Evolutionary conservation across 2,329 filamentous ascomycete genomes (phyloP).

Genomic region (Colletotrichum sp.): DNA sequence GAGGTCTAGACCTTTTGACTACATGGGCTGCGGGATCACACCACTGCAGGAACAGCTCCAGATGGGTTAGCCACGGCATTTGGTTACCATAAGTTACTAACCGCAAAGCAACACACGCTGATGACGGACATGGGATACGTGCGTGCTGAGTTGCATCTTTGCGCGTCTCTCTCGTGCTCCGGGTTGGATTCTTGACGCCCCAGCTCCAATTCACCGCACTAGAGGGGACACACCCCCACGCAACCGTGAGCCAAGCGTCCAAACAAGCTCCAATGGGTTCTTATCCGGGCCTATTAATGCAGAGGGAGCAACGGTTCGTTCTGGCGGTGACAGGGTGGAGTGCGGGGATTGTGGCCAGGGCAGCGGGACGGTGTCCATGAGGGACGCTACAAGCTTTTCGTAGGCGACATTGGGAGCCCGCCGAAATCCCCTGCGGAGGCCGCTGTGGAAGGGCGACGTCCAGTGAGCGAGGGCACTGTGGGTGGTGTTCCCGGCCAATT

Average conservation of each 20-base stretch:
- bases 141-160: not conserved
- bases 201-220: not conserved
- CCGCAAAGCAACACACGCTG: not conserved
- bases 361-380: not conserved
- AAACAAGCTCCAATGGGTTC: constrained; percentile 15
- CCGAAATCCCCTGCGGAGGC: not conserved
- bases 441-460: not conserved
- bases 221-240: constrained; percentile 3
- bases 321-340: constrained; percentile 18
- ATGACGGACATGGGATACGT: not conserved
- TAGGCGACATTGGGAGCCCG: constrained; percentile 11
- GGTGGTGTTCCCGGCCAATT: constrained; percentile 1
- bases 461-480: not conserved
- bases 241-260: not conserved
- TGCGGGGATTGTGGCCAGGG: constrained; percentile 12
- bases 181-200: not conserved
- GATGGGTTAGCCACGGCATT: not conserved
- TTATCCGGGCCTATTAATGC: constrained; percentile 15
- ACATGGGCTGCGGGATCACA: not conserved
- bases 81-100: not conserved
- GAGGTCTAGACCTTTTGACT: not conserved
- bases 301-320: constrained; percentile 15
- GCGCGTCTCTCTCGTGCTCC: not conserved
- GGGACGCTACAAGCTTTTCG: constrained; percentile 6
- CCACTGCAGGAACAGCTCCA: not conserved